Base-by-base conservation (phyloP, 257 asterid genomes). In the Perilla frutescens region DNA sequence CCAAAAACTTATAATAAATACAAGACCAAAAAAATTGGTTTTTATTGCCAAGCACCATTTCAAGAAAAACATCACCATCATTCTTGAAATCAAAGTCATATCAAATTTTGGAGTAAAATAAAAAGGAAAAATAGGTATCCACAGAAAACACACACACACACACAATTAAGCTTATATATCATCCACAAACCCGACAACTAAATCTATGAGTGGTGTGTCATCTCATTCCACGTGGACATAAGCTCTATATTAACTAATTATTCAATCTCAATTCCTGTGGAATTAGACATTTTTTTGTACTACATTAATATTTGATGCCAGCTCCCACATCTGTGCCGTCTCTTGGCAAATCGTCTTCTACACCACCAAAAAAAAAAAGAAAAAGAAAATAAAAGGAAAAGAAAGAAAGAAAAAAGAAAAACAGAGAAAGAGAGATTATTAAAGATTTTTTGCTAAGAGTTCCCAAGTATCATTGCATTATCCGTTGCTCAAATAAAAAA, bases 321-420 rank as follows among this genome's bases (percentile, higher is more conserved):
- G 59, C 65, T 49, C 81, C 70, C 54, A 40, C 3, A 47, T 61
- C 12, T 74, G 39, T 62, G 55, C 79, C 82, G 83, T 79, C 80
- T 45, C 79, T 60, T 50, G 82, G 70, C 26, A 57, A 57, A 53
- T 44, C 81, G 83, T 84, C 84, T 63, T 73, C 70, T 64, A 14
- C 66, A 72, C n/a, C n/a, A n/a, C n/a, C n/a, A n/a, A n/a, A n/a
- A n/a, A n/a, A n/a, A n/a, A n/a, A n/a, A n/a, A n/a, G n/a, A n/a
- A n/a, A n/a, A n/a, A n/a, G n/a, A n/a, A n/a, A n/a, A n/a, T n/a
- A n/a, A n/a, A n/a, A n/a, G n/a, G n/a, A n/a, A n/a, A n/a, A n/a
- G n/a, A n/a, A n/a, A n/a, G n/a, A n/a, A n/a, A n/a, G n/a, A n/a
- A n/a, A n/a, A n/a, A n/a, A n/a, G n/a, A n/a, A n/a, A n/a, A n/a